Conservation (phyloP, 2,329 filamentous ascomycete species). For the Neonectria punicea region DNA sequence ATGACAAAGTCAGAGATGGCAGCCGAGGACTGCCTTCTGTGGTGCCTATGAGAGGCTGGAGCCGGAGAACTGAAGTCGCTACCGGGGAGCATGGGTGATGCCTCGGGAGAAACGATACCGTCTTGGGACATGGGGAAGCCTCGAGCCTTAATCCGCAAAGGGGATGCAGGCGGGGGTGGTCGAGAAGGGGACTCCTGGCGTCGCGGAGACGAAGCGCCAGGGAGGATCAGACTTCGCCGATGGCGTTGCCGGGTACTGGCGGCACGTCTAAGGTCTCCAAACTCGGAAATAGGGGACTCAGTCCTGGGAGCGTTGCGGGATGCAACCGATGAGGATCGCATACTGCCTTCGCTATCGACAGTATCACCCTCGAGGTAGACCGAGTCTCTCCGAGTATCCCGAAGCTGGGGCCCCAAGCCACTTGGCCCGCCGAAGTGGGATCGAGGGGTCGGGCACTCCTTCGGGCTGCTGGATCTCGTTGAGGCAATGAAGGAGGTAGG, state of each 20-base stretch:
- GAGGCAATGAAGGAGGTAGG: constrained; percentile 70
- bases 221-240: constrained; percentile 85
- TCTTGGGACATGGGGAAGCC: constrained; percentile 69
- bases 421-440: constrained; percentile 75
- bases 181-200: constrained; percentile 91
- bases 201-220: constrained; percentile 80
- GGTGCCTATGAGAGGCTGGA: constrained; percentile 70
- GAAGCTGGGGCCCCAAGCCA: constrained; percentile 64
- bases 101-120: constrained; percentile 82
- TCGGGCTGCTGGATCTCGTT: constrained; percentile 88
- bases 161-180: constrained; percentile 82
- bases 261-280: constrained; percentile 78
- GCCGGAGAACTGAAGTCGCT: constrained; percentile 85
- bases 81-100: constrained; percentile 85
- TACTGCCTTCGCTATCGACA: constrained; percentile 87
- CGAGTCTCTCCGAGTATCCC: constrained; percentile 78
- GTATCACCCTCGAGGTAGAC: constrained; percentile 85
- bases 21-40: constrained; percentile 91
- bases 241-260: constrained; percentile 86
- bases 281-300: constrained; percentile 91
- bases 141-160: constrained; percentile 87
- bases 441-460: constrained; percentile 89
- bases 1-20: constrained; percentile 77
- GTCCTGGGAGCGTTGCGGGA: constrained; percentile 76
- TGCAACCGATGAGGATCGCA: constrained; percentile 80